Evolutionary conservation across 257 asterid species (phyloP).

Genomic region (Capsicum chinense): DNA sequence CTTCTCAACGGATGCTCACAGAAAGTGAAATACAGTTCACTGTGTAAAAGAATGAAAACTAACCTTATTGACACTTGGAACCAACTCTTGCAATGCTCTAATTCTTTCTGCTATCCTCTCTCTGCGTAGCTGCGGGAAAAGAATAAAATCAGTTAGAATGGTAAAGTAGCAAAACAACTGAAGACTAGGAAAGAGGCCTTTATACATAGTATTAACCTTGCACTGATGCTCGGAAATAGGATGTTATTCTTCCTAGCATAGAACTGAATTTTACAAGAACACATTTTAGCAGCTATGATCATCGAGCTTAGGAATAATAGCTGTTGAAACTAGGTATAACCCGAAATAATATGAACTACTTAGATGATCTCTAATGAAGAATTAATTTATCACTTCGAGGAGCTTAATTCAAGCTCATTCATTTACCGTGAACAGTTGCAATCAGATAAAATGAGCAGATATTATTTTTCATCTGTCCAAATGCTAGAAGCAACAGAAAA

Average conservation of each 20-base stretch:
- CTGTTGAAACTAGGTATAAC: neutral
- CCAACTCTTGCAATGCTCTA: conserved; percentile 95
- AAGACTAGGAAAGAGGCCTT: conserved; percentile 1
- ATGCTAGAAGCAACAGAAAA: neutral
- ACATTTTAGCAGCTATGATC: conserved; percentile 9
- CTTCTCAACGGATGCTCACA: neutral
- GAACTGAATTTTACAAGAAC: neutral
- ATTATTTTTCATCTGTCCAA: neutral
- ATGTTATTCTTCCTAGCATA: conserved; percentile 6
- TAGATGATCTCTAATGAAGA: neutral
- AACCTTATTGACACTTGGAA: conserved; percentile 98
- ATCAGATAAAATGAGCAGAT: neutral
- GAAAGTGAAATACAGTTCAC: conserved; percentile 1
- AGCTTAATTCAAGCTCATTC: conserved; percentile 8
- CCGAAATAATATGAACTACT: neutral
- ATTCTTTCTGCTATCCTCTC: conserved; percentile 97
- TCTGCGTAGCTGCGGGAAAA: conserved; percentile 70
- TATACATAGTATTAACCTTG: neutral
- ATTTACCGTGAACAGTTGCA: neutral
- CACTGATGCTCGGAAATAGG: neutral
- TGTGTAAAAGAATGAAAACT: conserved; percentile 32
- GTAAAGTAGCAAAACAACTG: neutral
- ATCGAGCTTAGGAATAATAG: neutral
- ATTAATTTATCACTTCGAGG: neutral
- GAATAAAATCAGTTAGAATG: conserved; percentile 24